Evolutionary conservation across 768 basidiomycete genomes (phyloP).

Genomic region (Lyophyllum decastes): DNA sequence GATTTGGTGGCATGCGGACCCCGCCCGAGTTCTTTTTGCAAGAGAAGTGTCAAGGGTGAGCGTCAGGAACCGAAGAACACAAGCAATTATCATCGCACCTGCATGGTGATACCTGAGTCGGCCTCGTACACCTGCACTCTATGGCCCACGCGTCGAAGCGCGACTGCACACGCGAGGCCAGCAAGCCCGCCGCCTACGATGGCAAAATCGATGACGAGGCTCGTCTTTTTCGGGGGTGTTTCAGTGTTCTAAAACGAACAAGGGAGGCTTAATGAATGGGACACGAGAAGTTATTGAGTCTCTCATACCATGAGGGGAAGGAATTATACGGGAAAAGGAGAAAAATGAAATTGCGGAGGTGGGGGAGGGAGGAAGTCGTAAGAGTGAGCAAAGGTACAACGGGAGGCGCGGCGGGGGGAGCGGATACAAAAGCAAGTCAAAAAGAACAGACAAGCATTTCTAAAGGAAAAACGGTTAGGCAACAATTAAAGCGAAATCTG

Average conservation of each 20-base stretch:
- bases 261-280: not conserved
- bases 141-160: slow-evolving; percentile 56
- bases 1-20: slow-evolving; percentile 47
- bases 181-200: slow-evolving; percentile 47
- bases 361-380: too few species aligned
- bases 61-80: not conserved
- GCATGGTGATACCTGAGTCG: slow-evolving; percentile 15
- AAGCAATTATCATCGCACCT: slow-evolving; percentile 9
- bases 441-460: too few species aligned
- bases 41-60: too few species aligned
- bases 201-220: slow-evolving; percentile 31
- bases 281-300: too few species aligned
- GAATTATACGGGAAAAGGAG: not conserved
- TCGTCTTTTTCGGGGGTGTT: slow-evolving; percentile 18
- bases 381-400: not conserved
- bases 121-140: slow-evolving; percentile 52
- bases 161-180: slow-evolving; percentile 56
- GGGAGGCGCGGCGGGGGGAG: not conserved
- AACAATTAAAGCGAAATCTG: slow-evolving; percentile 6
- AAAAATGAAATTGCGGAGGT: too few species aligned
- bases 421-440: not conserved
- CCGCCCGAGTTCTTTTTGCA: slow-evolving; percentile 27
- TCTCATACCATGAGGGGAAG: too few species aligned
- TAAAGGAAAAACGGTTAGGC: not conserved
- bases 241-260: not conserved